A percentile compares a stretch with the other conserved stretches of the same genome.
Evolutionary conservation across 2,329 filamentous ascomycete species (phyloP).

Genomic region (Conoideocrella luteorostrata): DNA sequence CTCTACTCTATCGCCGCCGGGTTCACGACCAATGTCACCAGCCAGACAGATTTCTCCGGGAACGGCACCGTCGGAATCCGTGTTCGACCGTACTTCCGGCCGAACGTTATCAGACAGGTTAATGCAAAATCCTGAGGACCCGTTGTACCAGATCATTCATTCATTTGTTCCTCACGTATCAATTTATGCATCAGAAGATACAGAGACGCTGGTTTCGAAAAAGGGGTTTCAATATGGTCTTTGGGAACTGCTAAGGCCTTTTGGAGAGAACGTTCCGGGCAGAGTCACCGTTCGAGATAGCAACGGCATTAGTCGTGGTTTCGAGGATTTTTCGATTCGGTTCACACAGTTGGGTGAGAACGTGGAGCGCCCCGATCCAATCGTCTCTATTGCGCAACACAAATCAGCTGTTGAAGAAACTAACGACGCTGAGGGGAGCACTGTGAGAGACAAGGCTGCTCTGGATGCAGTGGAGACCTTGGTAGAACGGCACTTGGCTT

Average conservation of each 20-base stretch:
- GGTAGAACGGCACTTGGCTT: slow-evolving; percentile 70
- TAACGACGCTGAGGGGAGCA: slow-evolving; percentile 20
- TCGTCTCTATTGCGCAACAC: slow-evolving; percentile 21
- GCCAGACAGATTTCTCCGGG: slow-evolving; percentile 53
- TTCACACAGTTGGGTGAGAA: slow-evolving; percentile 67
- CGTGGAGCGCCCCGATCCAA: slow-evolving; percentile 43
- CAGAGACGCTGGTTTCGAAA: slow-evolving; percentile 67
- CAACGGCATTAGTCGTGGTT: slow-evolving; percentile 71
- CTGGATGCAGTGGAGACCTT: slow-evolving; percentile 70
- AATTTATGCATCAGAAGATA: slow-evolving; percentile 80
- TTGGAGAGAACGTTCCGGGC: slow-evolving; percentile 80
- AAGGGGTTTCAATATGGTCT: slow-evolving; percentile 83
- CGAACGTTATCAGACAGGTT: slow-evolving; percentile 38
- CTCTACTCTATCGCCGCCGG: slow-evolving; percentile 60
- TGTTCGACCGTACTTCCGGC: slow-evolving; percentile 43
- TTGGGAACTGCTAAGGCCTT: slow-evolving; percentile 80
- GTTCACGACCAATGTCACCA: slow-evolving; percentile 63
- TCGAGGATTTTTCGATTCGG: slow-evolving; percentile 85
- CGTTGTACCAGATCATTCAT: slow-evolving; percentile 64
- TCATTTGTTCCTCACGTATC: slow-evolving; percentile 87
- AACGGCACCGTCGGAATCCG: slow-evolving; percentile 50
- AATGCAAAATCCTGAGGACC: slow-evolving; percentile 44
- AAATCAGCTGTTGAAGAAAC: slow-evolving; percentile 32
- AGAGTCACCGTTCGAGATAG: slow-evolving; percentile 90
- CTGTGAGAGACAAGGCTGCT: slow-evolving; percentile 22